Evolutionary conservation across 2,329 filamentous ascomycete genomes (phyloP).

Genomic region (Aspergillus sp.): DNA sequence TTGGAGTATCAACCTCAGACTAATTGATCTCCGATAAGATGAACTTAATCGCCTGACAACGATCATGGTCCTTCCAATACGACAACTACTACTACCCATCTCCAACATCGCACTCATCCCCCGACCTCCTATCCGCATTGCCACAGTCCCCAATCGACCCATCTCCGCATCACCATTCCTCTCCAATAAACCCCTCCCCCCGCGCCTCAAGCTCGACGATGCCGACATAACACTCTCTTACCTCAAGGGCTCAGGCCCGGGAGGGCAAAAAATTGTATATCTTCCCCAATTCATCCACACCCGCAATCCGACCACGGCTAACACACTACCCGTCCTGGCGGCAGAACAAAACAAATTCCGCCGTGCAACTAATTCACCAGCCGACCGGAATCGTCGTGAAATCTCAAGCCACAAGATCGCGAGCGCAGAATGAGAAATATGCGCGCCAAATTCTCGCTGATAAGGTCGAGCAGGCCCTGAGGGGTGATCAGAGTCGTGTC

Average conservation of each 20-base stretch:
- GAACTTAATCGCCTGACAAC: constrained; percentile 1
- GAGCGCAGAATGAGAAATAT: constrained; percentile 81
- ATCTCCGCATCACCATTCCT: constrained; percentile 25
- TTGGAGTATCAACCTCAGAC: neutral
- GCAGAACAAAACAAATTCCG: constrained; percentile 92
- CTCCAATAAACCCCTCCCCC: constrained; percentile 65
- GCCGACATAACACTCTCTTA: constrained; percentile 80
- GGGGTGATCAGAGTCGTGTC: constrained; percentile 73
- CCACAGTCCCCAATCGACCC: constrained; percentile 1
- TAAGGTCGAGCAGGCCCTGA: constrained; percentile 70
- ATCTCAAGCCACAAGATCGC: constrained; percentile 84
- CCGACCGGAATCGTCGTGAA: constrained; percentile 93
- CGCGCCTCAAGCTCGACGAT: constrained; percentile 73
- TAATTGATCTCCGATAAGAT: neutral
- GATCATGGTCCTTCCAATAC: constrained; percentile 8
- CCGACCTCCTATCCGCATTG: neutral
- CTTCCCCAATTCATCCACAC: neutral
- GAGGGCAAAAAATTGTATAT: constrained; percentile 86
- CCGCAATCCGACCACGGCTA: neutral
- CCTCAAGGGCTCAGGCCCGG: constrained; percentile 87
- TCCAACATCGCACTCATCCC: neutral
- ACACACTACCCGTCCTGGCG: neutral
- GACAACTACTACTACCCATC: constrained; percentile 1
- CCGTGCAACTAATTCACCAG: constrained; percentile 86
- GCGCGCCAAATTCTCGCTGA: constrained; percentile 76